A percentile compares a stretch with the other conserved stretches of the same genome.
Evolutionary conservation across 208 protist species (phyloP).

Genomic region (Phytomonas francai): DNA sequence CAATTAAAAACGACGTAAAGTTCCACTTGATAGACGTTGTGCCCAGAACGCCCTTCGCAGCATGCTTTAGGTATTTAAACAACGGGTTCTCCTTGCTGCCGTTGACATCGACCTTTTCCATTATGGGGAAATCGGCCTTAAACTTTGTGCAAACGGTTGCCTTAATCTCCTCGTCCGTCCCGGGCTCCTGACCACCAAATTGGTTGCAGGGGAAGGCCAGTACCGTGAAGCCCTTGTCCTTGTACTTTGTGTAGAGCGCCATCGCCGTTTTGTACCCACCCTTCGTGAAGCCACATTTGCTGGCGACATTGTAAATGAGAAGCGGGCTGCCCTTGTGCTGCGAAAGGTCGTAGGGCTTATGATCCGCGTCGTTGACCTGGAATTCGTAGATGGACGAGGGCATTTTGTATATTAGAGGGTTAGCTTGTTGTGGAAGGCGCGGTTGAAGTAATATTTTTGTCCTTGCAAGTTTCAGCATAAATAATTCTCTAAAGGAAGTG

Average conservation of each 20-base stretch:
- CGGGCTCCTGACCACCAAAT: constrained; percentile 81
- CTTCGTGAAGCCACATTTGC: constrained; percentile 86
- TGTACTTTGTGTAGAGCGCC: constrained; percentile 84
- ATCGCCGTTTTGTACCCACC: constrained; percentile 69
- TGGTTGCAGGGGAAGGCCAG: constrained; percentile 92
- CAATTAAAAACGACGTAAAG: constrained; percentile 90
- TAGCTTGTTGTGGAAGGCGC: neutral
- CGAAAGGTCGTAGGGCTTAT: constrained; percentile 74
- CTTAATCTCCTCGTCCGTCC: constrained; percentile 66
- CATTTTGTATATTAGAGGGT: neutral
- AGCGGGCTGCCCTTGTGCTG: constrained; percentile 87
- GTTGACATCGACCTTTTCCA: constrained; percentile 90
- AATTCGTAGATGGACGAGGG: constrained; percentile 78
- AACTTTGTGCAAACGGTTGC: constrained; percentile 57
- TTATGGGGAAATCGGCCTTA: constrained; percentile 75
- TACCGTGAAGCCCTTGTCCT: constrained; percentile 76
- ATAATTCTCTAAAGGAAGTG: neutral
- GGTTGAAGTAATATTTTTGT: neutral
- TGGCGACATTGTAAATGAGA: constrained; percentile 91
- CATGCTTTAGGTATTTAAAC: constrained; percentile 76
- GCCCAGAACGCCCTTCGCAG: constrained; percentile 46
- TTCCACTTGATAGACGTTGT: constrained; percentile 89
- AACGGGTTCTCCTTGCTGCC: constrained; percentile 69
- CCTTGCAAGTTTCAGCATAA: neutral
- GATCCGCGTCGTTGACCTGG: constrained; percentile 47